These are phyloP conservation scores for Otatea glauca DNA, from an alignment of 176 grass and related monocot genomes.

Conservation along the genomic window DNA sequence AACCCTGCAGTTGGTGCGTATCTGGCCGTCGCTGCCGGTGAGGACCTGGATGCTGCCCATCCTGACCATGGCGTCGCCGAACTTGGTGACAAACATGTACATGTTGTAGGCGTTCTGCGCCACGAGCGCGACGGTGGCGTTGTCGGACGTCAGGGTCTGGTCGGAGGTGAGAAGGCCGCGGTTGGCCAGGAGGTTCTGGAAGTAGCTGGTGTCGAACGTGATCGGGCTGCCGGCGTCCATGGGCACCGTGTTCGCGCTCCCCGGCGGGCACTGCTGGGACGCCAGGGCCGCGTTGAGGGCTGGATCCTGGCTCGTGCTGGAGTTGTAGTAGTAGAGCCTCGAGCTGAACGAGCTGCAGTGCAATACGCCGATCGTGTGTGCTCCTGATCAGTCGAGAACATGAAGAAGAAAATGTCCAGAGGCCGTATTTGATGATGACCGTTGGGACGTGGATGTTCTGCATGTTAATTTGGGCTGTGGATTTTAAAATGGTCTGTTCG, in stretches of 20 bases:
- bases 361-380: constrained; percentile 58
- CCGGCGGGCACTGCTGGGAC: constrained; percentile 42
- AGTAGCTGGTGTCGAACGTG: constrained; percentile 54
- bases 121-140: constrained; percentile 52
- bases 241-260: constrained; percentile 25
- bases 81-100: constrained; percentile 47
- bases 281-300: constrained; percentile 46
- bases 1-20: constrained; percentile 57
- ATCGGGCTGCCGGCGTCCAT: constrained; percentile 58
- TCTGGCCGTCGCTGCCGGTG: constrained; percentile 61
- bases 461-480: not conserved
- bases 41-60: constrained; percentile 61
- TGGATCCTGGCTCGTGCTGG: constrained; percentile 41
- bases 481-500: not conserved
- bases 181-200: constrained; percentile 38
- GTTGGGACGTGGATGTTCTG: not conserved
- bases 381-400: constrained; percentile 28
- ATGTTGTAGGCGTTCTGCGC: constrained; percentile 52
- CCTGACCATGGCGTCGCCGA: constrained; percentile 63
- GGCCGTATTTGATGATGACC: not conserved
- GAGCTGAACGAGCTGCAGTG: constrained; percentile 67
- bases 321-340: constrained; percentile 59
- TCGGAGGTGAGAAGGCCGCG: constrained; percentile 68
- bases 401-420: not conserved
- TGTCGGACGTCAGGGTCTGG: constrained; percentile 50